These are phyloP conservation scores for Phytophthora colocasiae DNA, from an alignment of 352 stramenopile species.

Conservation along the genomic window DNA sequence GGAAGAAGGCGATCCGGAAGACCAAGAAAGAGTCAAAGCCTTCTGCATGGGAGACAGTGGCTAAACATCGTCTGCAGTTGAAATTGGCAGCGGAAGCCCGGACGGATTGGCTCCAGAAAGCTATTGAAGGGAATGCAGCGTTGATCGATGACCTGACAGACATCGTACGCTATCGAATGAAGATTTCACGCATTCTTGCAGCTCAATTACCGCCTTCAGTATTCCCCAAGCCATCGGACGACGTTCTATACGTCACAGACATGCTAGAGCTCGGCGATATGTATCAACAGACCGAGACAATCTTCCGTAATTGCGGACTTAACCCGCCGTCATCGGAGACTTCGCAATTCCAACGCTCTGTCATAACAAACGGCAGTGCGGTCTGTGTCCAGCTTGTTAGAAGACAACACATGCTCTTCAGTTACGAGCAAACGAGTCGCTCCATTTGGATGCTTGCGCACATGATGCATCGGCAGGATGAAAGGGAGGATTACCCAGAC, in stretches of 20 bases:
- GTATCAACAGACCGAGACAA: constrained; percentile 1
- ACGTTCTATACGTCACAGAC: constrained; percentile 5
- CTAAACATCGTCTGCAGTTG: neutral
- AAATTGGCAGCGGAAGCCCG: constrained; percentile 1
- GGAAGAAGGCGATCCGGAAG: neutral
- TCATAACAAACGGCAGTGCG: neutral
- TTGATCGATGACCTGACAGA: neutral
- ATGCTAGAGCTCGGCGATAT: constrained; percentile 2
- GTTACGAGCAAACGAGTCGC: constrained; percentile 8
- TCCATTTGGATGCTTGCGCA: constrained; percentile 9
- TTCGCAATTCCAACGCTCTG: constrained; percentile 4
- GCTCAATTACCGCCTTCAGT: neutral
- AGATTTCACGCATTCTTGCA: neutral
- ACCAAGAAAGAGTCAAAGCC: neutral
- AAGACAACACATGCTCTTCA: constrained; percentile 12
- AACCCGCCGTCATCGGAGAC: neutral
- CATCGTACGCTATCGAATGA: constrained; percentile 1
- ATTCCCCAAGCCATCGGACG: constrained; percentile 2
- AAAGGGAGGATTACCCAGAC: neutral
- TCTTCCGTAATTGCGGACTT: constrained; percentile 5
- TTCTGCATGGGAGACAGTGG: constrained; percentile 1
- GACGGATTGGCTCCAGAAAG: neutral
- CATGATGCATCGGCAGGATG: constrained; percentile 6
- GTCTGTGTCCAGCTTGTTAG: neutral
- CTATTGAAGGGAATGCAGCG: neutral